These are phyloP conservation scores for Ogataea pilisensis DNA, from an alignment of 805 yeast species.

Conservation along the genomic window DNA sequence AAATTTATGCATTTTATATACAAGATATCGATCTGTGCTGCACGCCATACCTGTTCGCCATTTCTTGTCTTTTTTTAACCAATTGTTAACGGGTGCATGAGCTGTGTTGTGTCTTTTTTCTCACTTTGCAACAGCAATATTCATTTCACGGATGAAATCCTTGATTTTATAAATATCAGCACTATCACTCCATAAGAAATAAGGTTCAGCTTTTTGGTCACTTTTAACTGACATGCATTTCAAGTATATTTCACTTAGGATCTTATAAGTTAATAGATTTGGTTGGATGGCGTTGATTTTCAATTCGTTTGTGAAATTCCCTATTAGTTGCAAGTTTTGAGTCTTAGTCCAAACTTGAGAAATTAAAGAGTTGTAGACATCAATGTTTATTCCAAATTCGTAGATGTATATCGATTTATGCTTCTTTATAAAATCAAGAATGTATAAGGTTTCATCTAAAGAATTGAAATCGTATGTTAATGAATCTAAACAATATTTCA, in stretches of 20 bases:
- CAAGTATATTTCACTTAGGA: conserved; percentile 24
- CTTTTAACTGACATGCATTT: conserved; percentile 27
- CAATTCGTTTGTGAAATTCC: conserved; percentile 26
- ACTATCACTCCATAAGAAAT: conserved; percentile 28
- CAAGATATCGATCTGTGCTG: neutral
- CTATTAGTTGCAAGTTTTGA: conserved; percentile 22
- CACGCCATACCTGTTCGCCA: too few species aligned
- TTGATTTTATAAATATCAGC: conserved; percentile 23
- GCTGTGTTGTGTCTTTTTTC: too few species aligned
- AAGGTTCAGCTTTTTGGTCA: conserved; percentile 20
- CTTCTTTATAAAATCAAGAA: conserved; percentile 23
- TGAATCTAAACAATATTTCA: conserved; percentile 27
- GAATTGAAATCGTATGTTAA: conserved; percentile 29
- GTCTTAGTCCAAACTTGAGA: conserved; percentile 27
- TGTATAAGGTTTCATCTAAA: conserved; percentile 20
- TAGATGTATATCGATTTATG: conserved; percentile 28
- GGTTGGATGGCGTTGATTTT: conserved; percentile 29
- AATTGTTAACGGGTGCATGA: too few species aligned
- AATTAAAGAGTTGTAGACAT: conserved; percentile 28
- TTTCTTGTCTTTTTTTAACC: too few species aligned
- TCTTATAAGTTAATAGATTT: conserved; percentile 25
- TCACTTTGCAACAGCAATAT: neutral
- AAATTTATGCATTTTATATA: too few species aligned
- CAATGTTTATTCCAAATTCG: conserved; percentile 28
- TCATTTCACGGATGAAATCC: conserved; percentile 15